phyloP scores from a whole-genome alignment of 768 basidiomycete species.

The Boletus pseudo-olivaceus region DNA sequence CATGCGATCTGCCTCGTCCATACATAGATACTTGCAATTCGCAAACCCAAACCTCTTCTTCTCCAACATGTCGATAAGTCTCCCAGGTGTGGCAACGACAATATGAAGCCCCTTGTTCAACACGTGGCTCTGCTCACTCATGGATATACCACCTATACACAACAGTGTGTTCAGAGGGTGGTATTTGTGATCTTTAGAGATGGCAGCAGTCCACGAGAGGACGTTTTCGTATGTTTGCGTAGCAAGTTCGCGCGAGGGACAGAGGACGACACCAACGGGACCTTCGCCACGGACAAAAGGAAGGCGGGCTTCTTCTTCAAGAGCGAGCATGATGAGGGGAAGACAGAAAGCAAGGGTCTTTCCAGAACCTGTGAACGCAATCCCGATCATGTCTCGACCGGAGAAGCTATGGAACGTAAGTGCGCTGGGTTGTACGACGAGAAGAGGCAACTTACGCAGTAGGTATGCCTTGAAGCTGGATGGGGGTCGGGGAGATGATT shows the following conservation, averaged over 20 bases:
- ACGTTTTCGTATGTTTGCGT: constrained; percentile 97
- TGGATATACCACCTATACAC: constrained; percentile 97
- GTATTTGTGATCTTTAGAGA: constrained; percentile 77
- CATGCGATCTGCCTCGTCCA: constrained; percentile 99
- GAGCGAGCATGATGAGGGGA: constrained; percentile 94
- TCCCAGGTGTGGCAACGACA: constrained; percentile 94
- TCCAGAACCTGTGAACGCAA: constrained; percentile 98
- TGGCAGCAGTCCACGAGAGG: constrained; percentile 75
- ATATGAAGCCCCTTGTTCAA: constrained; percentile 91
- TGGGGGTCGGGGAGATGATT: constrained; percentile 87
- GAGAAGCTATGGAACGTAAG: constrained; percentile 59
- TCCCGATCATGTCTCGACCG: constrained; percentile 97
- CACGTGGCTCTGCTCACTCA: constrained; percentile 95
- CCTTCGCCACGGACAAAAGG: constrained; percentile 93
- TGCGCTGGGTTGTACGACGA: neutral
- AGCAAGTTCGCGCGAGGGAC: constrained; percentile 95
- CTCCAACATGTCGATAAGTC: constrained; percentile 97
- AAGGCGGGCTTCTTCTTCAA: constrained; percentile 89
- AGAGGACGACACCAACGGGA: constrained; percentile 93
- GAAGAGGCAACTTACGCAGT: constrained; percentile 63
- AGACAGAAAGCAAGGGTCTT: constrained; percentile 98
- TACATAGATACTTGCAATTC: constrained; percentile 93
- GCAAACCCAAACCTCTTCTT: constrained; percentile 91
- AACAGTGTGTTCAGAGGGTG: constrained; percentile 84
- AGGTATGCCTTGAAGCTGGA: constrained; percentile 95